A percentile compares a stretch with the other conserved stretches of the same genome.
Evolutionary conservation across 257 asterid species (phyloP).

Genomic region (Forsythia viridissima): DNA sequence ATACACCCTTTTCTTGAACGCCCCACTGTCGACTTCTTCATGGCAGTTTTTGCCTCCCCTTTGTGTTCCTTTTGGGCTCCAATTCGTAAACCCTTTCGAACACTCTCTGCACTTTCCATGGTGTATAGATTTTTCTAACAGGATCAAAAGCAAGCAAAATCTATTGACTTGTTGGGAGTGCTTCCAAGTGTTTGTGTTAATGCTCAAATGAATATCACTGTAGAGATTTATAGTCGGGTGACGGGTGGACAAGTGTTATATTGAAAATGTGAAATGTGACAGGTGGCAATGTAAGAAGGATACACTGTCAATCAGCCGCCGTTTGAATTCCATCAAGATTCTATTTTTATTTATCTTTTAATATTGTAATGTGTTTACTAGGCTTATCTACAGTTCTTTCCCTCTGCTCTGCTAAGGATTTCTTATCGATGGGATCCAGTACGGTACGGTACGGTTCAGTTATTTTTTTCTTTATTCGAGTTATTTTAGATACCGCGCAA

Average conservation of each 20-base stretch:
- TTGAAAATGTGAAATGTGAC: background rate
- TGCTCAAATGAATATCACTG: background rate
- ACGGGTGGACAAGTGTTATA: background rate
- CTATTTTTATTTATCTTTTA: too few species aligned
- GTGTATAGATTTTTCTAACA: background rate
- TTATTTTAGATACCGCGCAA: too few species aligned
- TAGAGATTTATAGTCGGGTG: background rate
- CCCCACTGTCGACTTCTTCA: conserved; percentile 36
- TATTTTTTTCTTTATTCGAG: too few species aligned
- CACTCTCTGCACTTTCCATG: background rate
- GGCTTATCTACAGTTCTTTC: too few species aligned
- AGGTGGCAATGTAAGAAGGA: conserved; percentile 2
- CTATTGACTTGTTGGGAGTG: background rate
- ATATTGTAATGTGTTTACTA: too few species aligned
- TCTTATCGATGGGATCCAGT: too few species aligned
- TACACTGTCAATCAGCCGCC: background rate
- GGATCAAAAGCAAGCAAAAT: background rate
- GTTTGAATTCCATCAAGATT: too few species aligned
- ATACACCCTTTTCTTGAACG: conserved; percentile 75
- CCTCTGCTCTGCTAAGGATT: too few species aligned
- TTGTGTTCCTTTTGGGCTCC: background rate
- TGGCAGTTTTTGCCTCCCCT: background rate
- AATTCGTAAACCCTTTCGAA: background rate
- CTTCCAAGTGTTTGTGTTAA: background rate
- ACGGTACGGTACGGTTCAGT: too few species aligned